Evolutionary conservation across 192 early-diverging fungal genomes (phyloP), one percentile per base, ranked within the genome.

Genomic region (Phlyctochytrium planicorne): DNA sequence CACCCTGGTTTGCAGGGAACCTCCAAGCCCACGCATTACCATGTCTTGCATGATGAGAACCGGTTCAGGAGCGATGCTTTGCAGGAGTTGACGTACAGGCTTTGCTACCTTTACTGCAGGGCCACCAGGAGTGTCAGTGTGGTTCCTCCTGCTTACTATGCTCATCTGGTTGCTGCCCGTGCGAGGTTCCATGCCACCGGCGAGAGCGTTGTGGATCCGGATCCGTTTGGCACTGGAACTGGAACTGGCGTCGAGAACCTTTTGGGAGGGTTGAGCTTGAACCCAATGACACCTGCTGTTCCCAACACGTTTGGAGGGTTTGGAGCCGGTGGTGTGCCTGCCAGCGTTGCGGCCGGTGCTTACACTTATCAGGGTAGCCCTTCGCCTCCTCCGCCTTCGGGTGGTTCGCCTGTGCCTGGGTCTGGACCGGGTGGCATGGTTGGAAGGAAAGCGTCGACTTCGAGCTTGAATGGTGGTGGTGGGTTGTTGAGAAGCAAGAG

Each of bases 1-100:
- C 96, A 98, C 63, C 87, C 90, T 0, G 93, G 95, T 52, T 83
- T 95, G 25, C 93, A 95, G 72, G 95, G 96, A 33, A 96, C 95
- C 0, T 94, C 93, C 16, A 90, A 93, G 31, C 94, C 95, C 0
- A 91, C 90, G 0, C 91, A 92, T 70, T 98, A 98, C 85, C 87
- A 90, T 56, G 93, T 96, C 17, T 72, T 98, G 35, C 80, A 89
- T 63, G 92, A 98, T 62, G 94, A 97, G 36, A 90, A 93, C 73
- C 76, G 81, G 6, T 95, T 94, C 56, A 81, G 82, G 0, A 67
- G 88, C 3, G 92, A 98, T 65, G 78, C 83, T 35, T 74, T 98
- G 30, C 93, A 96, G 68, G 82, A 90, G 61, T 79, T 98, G 24
- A 95, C 94, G 0, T 96, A 94, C 79, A 79, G 88, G 3, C 79